Evolutionary conservation across 1,139 yeast species (phyloP).

Genomic region (Yamadazyma trypodendri): DNA sequence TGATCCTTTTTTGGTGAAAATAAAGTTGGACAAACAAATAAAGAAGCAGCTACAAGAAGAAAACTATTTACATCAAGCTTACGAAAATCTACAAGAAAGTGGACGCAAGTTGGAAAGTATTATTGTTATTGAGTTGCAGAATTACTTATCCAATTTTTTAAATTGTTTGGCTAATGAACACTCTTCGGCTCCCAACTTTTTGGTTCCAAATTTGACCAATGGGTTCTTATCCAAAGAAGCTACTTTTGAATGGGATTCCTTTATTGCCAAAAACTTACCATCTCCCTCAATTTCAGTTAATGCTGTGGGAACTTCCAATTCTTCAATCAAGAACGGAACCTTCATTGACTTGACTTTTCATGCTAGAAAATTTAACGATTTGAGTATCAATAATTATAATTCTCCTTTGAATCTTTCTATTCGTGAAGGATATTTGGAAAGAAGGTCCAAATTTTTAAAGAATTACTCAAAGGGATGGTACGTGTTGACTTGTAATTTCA

Average conservation of each 20-base stretch:
- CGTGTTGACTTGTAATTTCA: constrained; percentile 81
- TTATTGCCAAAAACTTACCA: constrained; percentile 64
- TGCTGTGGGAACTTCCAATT: constrained; percentile 29
- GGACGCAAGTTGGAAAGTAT: constrained; percentile 89
- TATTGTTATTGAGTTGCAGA: constrained; percentile 83
- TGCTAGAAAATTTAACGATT: constrained; percentile 62
- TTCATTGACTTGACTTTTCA: constrained; percentile 77
- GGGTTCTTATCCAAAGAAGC: constrained; percentile 81
- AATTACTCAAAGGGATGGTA: constrained; percentile 90
- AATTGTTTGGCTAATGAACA: constrained; percentile 67
- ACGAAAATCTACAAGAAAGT: constrained; percentile 78
- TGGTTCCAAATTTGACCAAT: constrained; percentile 64
- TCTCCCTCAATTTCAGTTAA: constrained; percentile 29
- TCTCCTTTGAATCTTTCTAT: constrained; percentile 72
- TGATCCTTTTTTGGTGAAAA: constrained; percentile 82
- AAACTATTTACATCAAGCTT: constrained; percentile 84
- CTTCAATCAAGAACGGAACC: constrained; percentile 41
- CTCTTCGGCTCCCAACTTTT: constrained; percentile 60
- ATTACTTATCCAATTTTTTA: constrained; percentile 72
- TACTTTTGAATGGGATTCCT: constrained; percentile 85
- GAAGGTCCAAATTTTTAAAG: constrained; percentile 87
- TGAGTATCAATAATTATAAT: constrained; percentile 64
- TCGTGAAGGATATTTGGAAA: constrained; percentile 78
- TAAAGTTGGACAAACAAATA: constrained; percentile 71
- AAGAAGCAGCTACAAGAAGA: constrained; percentile 79